Percentiles rank a stretch among this genome's conserved stretches.
Conservation (phyloP, 805 yeast genomes). For the Wickerhamiella hasegawae region DNA sequence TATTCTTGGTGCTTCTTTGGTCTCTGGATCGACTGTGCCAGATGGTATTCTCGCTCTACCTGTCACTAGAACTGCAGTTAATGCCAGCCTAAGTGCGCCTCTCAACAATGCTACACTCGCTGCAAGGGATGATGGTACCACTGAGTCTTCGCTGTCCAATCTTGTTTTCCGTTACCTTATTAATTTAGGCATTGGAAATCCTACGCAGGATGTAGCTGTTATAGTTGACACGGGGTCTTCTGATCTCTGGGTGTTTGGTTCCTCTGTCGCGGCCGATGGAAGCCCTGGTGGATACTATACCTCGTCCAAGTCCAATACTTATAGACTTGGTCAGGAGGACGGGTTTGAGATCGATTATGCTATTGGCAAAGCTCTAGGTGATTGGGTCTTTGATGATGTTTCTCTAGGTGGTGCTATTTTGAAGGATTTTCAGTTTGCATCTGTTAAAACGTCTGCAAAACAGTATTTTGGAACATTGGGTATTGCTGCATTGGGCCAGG, state of each 20-base stretch:
- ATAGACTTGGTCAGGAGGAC: conserved; percentile 3
- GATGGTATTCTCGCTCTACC: no score
- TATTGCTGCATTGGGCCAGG: no score
- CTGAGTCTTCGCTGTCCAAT: conserved; percentile 9
- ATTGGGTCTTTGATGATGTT: conserved; percentile 46
- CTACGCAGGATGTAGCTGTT: conserved; percentile 33
- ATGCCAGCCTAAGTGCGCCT: no score
- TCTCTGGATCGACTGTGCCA: no score
- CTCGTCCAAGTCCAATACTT: conserved; percentile 13
- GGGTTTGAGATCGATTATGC: conserved; percentile 3
- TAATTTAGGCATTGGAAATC: conserved; percentile 31
- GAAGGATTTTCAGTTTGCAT: conserved; percentile 49
- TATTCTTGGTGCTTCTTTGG: no score
- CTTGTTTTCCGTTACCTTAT: conserved; percentile 9
- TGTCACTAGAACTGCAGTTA: no score
- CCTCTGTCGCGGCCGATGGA: no score
- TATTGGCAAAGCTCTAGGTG: conserved; percentile 27
- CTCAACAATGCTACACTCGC: no score
- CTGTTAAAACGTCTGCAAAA: no score
- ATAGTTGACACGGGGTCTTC: conserved; percentile 57
- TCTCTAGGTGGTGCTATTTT: conserved; percentile 33
- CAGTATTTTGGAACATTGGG: no score
- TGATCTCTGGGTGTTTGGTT: conserved; percentile 34
- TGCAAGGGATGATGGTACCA: no score
- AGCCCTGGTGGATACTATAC: conserved; percentile 12